A percentile compares a stretch with the other conserved stretches of the same genome.
Evolutionary conservation across 2,329 filamentous ascomycete genomes (phyloP).

Genomic region (Penicillium sp.): DNA sequence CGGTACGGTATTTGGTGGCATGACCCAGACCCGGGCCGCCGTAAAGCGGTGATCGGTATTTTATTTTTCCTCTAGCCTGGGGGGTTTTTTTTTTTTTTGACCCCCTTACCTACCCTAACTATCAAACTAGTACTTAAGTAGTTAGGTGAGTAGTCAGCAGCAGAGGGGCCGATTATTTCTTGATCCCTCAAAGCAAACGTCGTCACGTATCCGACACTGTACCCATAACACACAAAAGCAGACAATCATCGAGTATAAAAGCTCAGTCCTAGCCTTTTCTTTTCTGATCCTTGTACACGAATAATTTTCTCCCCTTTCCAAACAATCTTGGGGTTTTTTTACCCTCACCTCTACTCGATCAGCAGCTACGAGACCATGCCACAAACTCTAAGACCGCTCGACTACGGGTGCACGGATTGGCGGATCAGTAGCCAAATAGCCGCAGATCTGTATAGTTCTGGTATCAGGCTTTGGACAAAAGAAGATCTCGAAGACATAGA

Average conservation of each 20-base stretch:
- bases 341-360: constrained; percentile 10
- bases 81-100: not conserved
- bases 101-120: not conserved
- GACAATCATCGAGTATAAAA: constrained; percentile 11
- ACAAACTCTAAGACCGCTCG: constrained; percentile 15
- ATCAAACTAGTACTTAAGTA: not conserved
- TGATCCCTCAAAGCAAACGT: constrained; percentile 8
- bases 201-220: constrained; percentile 10
- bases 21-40: not conserved
- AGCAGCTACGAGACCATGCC: constrained; percentile 18
- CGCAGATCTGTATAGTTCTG: constrained; percentile 22
- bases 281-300: constrained; percentile 13
- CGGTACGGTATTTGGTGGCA: too few relatives aligned
- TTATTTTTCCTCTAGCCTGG: not conserved
- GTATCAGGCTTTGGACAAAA: constrained; percentile 21
- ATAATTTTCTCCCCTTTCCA: constrained; percentile 7
- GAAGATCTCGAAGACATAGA: constrained; percentile 23
- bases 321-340: constrained; percentile 11
- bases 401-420: constrained; percentile 23
- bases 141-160: constrained; percentile 3
- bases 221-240: constrained; percentile 9
- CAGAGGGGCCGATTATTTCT: constrained; percentile 8
- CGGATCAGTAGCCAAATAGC: constrained; percentile 22
- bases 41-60: not conserved
- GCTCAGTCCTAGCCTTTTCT: constrained; percentile 13